Base-by-base conservation (phyloP, 768 basidiomycete genomes). In the Vishniacozyma victoriae region DNA sequence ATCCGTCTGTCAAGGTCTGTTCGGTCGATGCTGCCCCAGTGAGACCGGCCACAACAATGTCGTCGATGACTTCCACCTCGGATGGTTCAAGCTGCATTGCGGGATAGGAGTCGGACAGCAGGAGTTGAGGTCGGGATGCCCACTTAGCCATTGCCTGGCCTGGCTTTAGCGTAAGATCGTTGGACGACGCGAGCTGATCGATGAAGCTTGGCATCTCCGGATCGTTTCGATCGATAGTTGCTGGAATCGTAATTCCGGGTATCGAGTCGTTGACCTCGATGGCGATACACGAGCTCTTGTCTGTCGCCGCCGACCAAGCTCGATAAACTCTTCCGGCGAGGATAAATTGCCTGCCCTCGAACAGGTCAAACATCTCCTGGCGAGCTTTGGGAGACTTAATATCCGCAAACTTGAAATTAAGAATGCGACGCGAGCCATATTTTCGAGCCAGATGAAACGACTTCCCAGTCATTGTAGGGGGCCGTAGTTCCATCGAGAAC, bases 91-190 rank as follows among this genome's bases (percentile, higher is more conserved):
- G 46, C 12, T 6, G 19, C 4, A 44, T 15, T 0, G 42, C 57
- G 9, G 65, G 65, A 6, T 62, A 48, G 3, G 62, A 53, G 36
- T 67, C 65, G 4, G 62, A 55, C 27, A 67, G 58, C n/a, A 54
- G 45, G 19, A 64, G 47, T 36, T 64, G 55, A 0, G 48, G 55
- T 42, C 65, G 45, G 20, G 59, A 53, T 3, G 57, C 62, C 62
- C 62, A 67, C 59, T 67, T 67, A 1, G 65, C 65, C 53, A 67
- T 56, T 1, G 65, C 54, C 31, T 67, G 65, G 15, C 44, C 43
- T 0, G 59, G 57, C 33, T 62, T 67, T 22, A 44, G 38, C 7
- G 37, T 12, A 19, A 64, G 46, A 35, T 55, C 50, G 29, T 67
- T 67, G 44, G 45, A 64, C 36, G 36, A 41, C 5, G 22, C 9